Evolutionary conservation across 106 monocot species (phyloP), one percentile per base, ranked within the genome.

Genomic region (Dendrobium catenatum): DNA sequence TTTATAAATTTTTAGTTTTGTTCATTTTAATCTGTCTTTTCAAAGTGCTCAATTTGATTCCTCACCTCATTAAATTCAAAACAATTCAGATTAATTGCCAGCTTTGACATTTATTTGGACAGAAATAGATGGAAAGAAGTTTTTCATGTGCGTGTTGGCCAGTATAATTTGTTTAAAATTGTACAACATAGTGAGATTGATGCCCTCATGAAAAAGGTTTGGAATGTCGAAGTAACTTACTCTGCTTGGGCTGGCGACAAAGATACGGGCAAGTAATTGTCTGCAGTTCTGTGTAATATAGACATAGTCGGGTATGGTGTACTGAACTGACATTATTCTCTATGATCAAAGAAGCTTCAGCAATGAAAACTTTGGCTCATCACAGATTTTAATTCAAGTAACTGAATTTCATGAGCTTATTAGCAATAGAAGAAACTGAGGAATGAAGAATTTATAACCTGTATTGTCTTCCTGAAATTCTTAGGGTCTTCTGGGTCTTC

Each of bases 401-500:
- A 51, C 13, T 51, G 51, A 51, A 13, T 51, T 51, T 51, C 51
- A 51, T 51, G 13, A 51, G 51, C 51, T 51, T 51, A 13, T 51
- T 1, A 13, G 51, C 37, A 37, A 66, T 20, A 5, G 22, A 75
- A 37, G 9, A 77, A 67, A 9, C n/a, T 22, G 5, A 22, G 0
- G 42, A 37, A 33, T 18, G 7, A 51, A 79, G 59, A 56, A 79
- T 37, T 20, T 27, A 20, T 84, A 86, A 84, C 88, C 79, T 79
- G 80, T 51, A 91, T 88, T 6, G 90, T 91, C 68, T 88, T 91
- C 51, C 86, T 83, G 68, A 88, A 91, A 81, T 90, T 90, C 81
- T 81, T 90, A 4, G 88, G 84, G 73, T 90, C 90, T 46, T 88
- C 83, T 42, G 85, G 88, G 51, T 90, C 90, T 73, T 90, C 90